Percentiles rank a stretch among this genome's conserved stretches.
Evolutionary conservation across 106 monocot species (phyloP).

Genomic region (Acorus calamus): DNA sequence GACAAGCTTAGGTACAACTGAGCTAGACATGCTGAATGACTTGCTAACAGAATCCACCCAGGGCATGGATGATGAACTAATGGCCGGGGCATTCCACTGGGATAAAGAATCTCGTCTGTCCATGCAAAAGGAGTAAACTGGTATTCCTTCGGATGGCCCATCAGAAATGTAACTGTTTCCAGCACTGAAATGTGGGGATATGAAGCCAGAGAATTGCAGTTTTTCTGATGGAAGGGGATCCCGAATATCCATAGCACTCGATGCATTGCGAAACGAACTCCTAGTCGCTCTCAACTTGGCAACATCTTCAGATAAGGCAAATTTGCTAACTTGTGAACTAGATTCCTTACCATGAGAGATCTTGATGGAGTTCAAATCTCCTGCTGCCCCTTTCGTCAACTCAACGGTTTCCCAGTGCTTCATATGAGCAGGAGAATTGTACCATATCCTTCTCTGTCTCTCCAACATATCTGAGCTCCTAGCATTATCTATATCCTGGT

Average conservation of each 20-base stretch:
- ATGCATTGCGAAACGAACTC: conserved; percentile 24
- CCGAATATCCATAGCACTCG: conserved; percentile 23
- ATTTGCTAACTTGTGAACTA: conserved; percentile 17
- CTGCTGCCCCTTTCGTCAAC: conserved; percentile 20
- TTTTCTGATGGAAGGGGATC: conserved; percentile 60
- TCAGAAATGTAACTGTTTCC: conserved; percentile 68
- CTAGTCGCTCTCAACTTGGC: conserved; percentile 22
- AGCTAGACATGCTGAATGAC: conserved; percentile 41
- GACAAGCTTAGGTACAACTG: conserved; percentile 62
- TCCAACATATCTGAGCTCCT: conserved; percentile 72
- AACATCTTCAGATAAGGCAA: conserved; percentile 24
- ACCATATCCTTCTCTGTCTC: conserved; percentile 93
- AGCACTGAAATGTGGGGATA: conserved; percentile 47
- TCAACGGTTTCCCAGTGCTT: conserved; percentile 71
- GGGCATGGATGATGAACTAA: conserved; percentile 47
- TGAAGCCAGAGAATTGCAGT: conserved; percentile 66
- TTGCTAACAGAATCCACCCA: conserved; percentile 40
- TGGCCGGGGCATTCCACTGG: conserved; percentile 40
- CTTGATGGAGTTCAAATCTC: conserved; percentile 25
- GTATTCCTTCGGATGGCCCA: conserved; percentile 77
- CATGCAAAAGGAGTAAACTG: conserved; percentile 58
- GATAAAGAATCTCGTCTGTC: conserved; percentile 46
- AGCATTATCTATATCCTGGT: conserved; percentile 62
- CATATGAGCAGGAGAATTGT: conserved; percentile 39
- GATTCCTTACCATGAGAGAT: conserved; percentile 25